phyloP scores from a whole-genome alignment of 73 alveolate species.

The Tetrahymena borealis region DNA sequence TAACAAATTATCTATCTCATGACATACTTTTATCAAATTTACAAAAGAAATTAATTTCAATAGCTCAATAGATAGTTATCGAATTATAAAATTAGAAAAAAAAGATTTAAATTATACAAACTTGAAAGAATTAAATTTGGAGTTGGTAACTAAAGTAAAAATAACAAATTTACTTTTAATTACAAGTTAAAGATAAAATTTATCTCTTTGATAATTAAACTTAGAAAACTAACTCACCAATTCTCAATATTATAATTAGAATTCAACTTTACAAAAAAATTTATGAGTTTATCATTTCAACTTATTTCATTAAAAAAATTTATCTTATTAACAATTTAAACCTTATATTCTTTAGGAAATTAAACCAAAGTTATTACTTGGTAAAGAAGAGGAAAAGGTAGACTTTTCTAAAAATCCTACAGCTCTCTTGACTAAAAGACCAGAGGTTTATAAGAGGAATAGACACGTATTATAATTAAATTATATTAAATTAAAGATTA shows the following conservation, averaged over 20 bases:
- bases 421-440: constrained; percentile 26
- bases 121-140: too few relatives aligned
- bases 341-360: not conserved
- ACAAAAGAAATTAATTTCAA: too few relatives aligned
- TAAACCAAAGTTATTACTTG: not conserved
- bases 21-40: too few relatives aligned
- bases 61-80: too few relatives aligned
- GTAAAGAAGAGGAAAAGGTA: constrained; percentile 50
- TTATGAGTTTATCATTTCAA: too few relatives aligned
- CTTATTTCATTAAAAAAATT: not conserved
- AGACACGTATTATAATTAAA: not conserved
- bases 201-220: too few relatives aligned
- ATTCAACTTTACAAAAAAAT: too few relatives aligned
- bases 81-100: not conserved
- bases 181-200: not conserved
- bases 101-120: not conserved
- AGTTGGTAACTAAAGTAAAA: not conserved
- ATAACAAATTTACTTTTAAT: not conserved
- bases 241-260: too few relatives aligned
- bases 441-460: not conserved
- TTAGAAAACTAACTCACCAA: too few relatives aligned
- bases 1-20: too few relatives aligned
- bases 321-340: too few relatives aligned
- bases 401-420: constrained; percentile 51
- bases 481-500: not conserved